Evolutionary conservation across 495 filamentous ascomycete genomes (phyloP), one percentile per base, ranked within the genome.

Genomic region (Podospora appendiculata): DNA sequence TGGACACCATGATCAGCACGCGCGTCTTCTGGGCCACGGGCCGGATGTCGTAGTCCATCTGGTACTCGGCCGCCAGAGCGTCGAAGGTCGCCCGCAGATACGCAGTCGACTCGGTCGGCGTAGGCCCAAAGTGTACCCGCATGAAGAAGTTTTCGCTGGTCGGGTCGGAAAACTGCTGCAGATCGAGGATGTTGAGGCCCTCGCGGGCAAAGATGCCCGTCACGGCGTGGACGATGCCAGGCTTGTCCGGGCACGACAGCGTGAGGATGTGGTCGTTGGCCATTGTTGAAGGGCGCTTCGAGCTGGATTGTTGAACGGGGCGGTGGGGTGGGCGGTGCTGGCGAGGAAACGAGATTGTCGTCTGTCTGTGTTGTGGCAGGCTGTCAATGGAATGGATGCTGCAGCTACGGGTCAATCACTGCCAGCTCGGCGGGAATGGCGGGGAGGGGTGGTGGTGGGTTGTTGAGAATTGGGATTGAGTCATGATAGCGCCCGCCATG

Each of bases 1-100:
- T 89, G 50, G 82, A 86, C 54, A 88, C 85, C 84, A 89, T 87
- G 74, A 89, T 87, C 62, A 89, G 73, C 52, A 87, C 80, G 50
- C 79, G 76, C 19, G 81, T 79, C 67, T 87, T 88, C 59, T 80
- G 70, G 43, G 76, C 66, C 18, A 78, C 75, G 33, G 80, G 75
- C 54, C 79, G 70, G 60, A 89, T 75, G 52, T 81, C 71, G 69
- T 83, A 88, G 56, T 78, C 66, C 78, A 86, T 79, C 42, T 67
- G 55, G 67, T 85, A 76, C 19, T 78, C 68, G 44, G 70, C 50
- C 5, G 82, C 82, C 13, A 84, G 79, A 49, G 73, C 57, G 33
- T 69, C 61, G 53, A 88, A 84, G 18, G 70, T 67, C 50, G 75
- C 60, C 1, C 70, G 69, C 42, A 82, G 67, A 47, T 75, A 68